A percentile compares a stretch with the other conserved stretches of the same genome.
These are phyloP conservation scores for Raphanus sativus DNA, from an alignment of 345 rosid species.

Conservation along the genomic window DNA sequence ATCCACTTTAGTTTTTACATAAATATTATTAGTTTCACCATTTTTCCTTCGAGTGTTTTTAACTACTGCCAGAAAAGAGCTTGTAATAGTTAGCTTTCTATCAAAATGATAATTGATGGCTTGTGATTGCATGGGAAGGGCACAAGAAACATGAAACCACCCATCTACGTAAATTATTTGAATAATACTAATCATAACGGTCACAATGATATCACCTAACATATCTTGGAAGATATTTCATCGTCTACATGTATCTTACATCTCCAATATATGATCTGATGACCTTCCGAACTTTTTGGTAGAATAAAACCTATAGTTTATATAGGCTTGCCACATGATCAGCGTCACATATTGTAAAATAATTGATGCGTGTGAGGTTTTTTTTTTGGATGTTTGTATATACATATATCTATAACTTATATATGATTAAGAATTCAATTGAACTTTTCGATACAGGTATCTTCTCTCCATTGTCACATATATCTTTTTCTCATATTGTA, in stretches of 20 bases:
- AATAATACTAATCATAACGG: background rate
- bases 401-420: background rate
- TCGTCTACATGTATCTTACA: conserved; percentile 15
- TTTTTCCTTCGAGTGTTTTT: no score
- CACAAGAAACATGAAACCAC: background rate
- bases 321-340: background rate
- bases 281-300: background rate
- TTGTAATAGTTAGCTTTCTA: background rate
- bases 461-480: no score
- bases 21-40: background rate
- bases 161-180: background rate
- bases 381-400: background rate
- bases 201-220: conserved; percentile 11
- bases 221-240: background rate
- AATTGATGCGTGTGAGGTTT: background rate
- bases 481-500: no score
- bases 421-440: no score
- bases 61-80: background rate
- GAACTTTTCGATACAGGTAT: no score
- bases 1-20: background rate
- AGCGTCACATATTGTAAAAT: conserved; percentile 7
- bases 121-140: background rate
- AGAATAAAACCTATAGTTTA: background rate
- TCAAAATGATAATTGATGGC: background rate
- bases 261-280: conserved; percentile 13